These are phyloP conservation scores for Amesomyces nigricolor DNA, from an alignment of 2,329 filamentous ascomycete genomes.

Conservation along the genomic window DNA sequence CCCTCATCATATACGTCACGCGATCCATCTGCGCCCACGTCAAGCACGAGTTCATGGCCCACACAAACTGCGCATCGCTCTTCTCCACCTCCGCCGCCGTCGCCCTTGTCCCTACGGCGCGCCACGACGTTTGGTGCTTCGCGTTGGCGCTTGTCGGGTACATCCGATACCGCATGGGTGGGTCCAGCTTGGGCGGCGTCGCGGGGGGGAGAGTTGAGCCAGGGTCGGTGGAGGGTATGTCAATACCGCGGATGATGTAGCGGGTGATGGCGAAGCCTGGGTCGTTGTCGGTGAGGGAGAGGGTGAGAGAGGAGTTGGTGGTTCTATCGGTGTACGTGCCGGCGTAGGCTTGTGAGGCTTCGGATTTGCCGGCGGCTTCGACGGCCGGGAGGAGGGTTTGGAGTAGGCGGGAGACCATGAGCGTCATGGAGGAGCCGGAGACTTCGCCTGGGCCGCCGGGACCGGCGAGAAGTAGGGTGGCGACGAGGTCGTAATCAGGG, in stretches of 20 bases:
- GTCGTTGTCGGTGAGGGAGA: slow-evolving; percentile 31
- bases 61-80: slow-evolving; percentile 26
- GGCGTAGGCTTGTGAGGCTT: slow-evolving; percentile 30
- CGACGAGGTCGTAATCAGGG: slow-evolving; percentile 42
- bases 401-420: slow-evolving; percentile 29
- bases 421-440: background rate
- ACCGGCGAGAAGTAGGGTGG: slow-evolving; percentile 37
- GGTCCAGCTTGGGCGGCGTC: background rate
- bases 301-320: slow-evolving; percentile 37
- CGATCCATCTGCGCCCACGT: slow-evolving; percentile 33
- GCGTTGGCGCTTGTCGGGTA: slow-evolving; percentile 29
- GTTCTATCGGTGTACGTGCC: slow-evolving; percentile 36
- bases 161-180: slow-evolving; percentile 27
- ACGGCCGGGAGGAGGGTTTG: slow-evolving; percentile 36
- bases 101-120: slow-evolving; percentile 30
- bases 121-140: slow-evolving; percentile 30
- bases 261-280: slow-evolving; percentile 36
- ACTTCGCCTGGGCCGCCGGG: slow-evolving; percentile 12
- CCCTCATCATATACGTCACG: slow-evolving; percentile 30
- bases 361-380: slow-evolving; percentile 37
- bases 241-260: slow-evolving; percentile 38
- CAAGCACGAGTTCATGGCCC: slow-evolving; percentile 28
- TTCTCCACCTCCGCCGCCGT: slow-evolving; percentile 17
- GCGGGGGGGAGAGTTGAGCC: slow-evolving; percentile 21
- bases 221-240: slow-evolving; percentile 35